A percentile compares a stretch with the other conserved stretches of the same genome.
These are phyloP conservation scores for Gyrodon lividus DNA, from an alignment of 768 basidiomycete genomes.

Conservation along the genomic window DNA sequence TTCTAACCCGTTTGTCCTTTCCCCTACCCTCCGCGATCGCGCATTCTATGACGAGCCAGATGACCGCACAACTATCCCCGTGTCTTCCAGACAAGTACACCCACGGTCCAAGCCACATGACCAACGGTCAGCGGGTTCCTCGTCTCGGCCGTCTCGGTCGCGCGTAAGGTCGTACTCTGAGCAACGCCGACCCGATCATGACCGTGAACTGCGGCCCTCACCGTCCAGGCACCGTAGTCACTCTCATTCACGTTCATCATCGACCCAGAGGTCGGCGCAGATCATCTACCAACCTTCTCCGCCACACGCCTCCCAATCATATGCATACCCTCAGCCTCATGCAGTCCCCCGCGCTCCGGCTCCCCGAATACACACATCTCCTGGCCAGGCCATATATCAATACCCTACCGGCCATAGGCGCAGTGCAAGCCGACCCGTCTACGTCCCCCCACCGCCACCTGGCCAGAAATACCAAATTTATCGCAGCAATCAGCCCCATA, in stretches of 20 bases:
- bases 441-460: slow-evolving; percentile 27
- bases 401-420: slow-evolving; percentile 12
- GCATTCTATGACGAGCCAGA: slow-evolving; percentile 25
- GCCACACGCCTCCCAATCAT: slow-evolving; percentile 6
- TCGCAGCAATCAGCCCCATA: slow-evolving; percentile 5
- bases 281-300: slow-evolving; percentile 14
- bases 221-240: slow-evolving; percentile 19
- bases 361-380: slow-evolving; percentile 16
- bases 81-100: slow-evolving; percentile 3
- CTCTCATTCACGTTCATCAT: slow-evolving; percentile 24
- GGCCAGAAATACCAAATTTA: slow-evolving; percentile 26
- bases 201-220: slow-evolving; percentile 12
- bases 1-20: slow-evolving; percentile 29
- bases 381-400: slow-evolving; percentile 13
- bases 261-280: slow-evolving; percentile 15
- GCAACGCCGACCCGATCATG: slow-evolving; percentile 13
- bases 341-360: slow-evolving; percentile 11
- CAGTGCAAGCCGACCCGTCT: slow-evolving; percentile 17
- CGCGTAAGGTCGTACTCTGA: slow-evolving; percentile 27
- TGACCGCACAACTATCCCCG: not conserved
- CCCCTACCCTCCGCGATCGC: slow-evolving; percentile 30
- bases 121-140: slow-evolving; percentile 17
- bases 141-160: slow-evolving; percentile 23
- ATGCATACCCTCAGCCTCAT: slow-evolving; percentile 20
- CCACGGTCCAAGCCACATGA: slow-evolving; percentile 12